Conservation (phyloP, 1,139 yeast genomes). For the Scheffersomyces segobiensis region DNA sequence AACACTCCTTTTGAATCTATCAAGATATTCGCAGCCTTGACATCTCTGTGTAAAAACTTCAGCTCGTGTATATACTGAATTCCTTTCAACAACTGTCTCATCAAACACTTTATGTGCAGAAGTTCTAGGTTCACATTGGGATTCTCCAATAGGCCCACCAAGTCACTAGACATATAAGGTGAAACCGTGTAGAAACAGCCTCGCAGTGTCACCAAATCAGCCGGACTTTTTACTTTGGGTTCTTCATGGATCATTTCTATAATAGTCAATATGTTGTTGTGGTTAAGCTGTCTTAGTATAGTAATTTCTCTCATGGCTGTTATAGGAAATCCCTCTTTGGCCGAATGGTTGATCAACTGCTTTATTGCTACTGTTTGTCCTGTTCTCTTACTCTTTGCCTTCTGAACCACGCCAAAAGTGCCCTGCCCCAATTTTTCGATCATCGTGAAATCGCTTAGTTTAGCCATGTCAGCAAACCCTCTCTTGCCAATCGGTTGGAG, state of each 20-base stretch:
- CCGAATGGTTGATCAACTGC: slow-evolving; percentile 77
- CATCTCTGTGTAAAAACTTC: slow-evolving; percentile 80
- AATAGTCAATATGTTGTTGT: slow-evolving; percentile 72
- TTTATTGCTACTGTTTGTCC: slow-evolving; percentile 57
- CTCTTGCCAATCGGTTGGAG: slow-evolving; percentile 5
- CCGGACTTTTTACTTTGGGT: slow-evolving; percentile 38
- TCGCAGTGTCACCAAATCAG: slow-evolving; percentile 37
- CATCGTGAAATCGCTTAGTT: slow-evolving; percentile 32
- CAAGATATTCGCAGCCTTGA: slow-evolving; percentile 89
- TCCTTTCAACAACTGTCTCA: slow-evolving; percentile 78
- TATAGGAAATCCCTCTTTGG: slow-evolving; percentile 90
- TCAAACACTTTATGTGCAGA: slow-evolving; percentile 78
- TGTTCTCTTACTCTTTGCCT: slow-evolving; percentile 33
- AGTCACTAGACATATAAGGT: slow-evolving; percentile 91
- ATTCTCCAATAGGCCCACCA: slow-evolving; percentile 89
- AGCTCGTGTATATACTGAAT: slow-evolving; percentile 77
- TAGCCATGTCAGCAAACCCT: slow-evolving; percentile 29
- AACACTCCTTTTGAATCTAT: slow-evolving; percentile 75
- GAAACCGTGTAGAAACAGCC: slow-evolving; percentile 81
- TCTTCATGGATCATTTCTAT: slow-evolving; percentile 80
- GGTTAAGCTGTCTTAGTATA: slow-evolving; percentile 70
- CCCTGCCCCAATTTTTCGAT: slow-evolving; percentile 48
- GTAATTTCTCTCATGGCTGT: slow-evolving; percentile 94
- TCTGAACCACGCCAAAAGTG: slow-evolving; percentile 52
- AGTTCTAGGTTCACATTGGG: slow-evolving; percentile 63